Evolutionary conservation across 1,139 yeast genomes (phyloP), one percentile per base, ranked within the genome.

Genomic region (Zygosaccharomyces pseudobailii): DNA sequence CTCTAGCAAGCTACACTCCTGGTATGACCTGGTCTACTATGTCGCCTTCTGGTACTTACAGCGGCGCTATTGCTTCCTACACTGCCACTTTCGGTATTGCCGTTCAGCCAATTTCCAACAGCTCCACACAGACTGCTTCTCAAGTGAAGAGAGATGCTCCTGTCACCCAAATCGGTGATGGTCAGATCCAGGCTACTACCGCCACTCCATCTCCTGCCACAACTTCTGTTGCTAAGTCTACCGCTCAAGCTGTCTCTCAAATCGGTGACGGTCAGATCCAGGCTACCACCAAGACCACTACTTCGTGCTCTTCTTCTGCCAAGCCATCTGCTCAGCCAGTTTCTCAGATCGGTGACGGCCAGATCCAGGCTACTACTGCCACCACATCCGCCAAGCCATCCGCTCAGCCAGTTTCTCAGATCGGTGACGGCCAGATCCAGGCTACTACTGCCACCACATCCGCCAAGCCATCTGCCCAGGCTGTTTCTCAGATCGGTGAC

Each of bases 11-110:
- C 59, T 73, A 76, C 65, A 76, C 79, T 67, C 84, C 88, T 65
- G 66, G 86, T 50, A 84, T 80, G 57, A 83, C 90, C 58, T 82
- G 87, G 80, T 73, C 87, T 31, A 80, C 88, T 46, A 73, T 83
- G 67, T 82, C 87, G 36, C 89, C 90, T 57, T 56, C 71, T 41
- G 76, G 74, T 34, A 71, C 82, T 35, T 77, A 77, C 52, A 54
- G 78, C 32, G 84, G 83, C 59, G 87, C 83, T 53, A 53, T 74
- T 44, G 80, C 88, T 41, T 82, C 81, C 61, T 81, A 80, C 71
- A 55, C 79, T 30, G 69, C 72, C 48, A 71, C 77, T 45, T 84
- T 84, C 61, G 92, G 92, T 72, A 83, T 84, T 60, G 86, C 84
- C 55, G 79, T 84, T 54, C 69, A 71, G 49, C 80, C 86, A 57